phyloP scores from a whole-genome alignment of 2,329 filamentous ascomycete species.

The Aspergillus cejpii region DNA sequence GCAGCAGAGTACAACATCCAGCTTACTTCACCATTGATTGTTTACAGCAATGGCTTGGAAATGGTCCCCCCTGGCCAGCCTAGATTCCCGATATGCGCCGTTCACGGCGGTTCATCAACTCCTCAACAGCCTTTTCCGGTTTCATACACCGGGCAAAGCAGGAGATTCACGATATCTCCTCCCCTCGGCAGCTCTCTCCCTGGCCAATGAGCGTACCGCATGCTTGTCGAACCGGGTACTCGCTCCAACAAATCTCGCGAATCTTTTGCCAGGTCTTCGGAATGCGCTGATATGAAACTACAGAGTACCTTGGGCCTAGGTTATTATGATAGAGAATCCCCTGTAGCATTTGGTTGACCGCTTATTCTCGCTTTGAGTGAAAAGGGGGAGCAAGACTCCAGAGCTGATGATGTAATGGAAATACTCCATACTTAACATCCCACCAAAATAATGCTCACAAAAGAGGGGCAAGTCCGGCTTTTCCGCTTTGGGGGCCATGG shows the following conservation, averaged over 20 bases:
- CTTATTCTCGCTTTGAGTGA: slow-evolving; percentile 4
- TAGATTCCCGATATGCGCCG: slow-evolving; percentile 29
- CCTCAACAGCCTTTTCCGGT: slow-evolving; percentile 33
- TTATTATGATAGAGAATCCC: slow-evolving; percentile 8
- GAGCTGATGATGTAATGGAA: slow-evolving; percentile 15
- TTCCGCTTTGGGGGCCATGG: slow-evolving; percentile 13
- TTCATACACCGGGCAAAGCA: slow-evolving; percentile 42
- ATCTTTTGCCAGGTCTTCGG: slow-evolving; percentile 24
- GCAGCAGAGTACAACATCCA: background rate
- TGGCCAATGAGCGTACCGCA: slow-evolving; percentile 24
- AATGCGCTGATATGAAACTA: slow-evolving; percentile 6
- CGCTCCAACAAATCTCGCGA: slow-evolving; percentile 24
- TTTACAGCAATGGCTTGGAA: slow-evolving; percentile 4
- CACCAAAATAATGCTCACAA: slow-evolving; percentile 3
- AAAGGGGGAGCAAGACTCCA: background rate
- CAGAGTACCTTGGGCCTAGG: slow-evolving; percentile 18
- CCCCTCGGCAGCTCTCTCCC: slow-evolving; percentile 26
- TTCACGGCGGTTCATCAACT: slow-evolving; percentile 24
- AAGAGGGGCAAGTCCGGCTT: slow-evolving; percentile 15
- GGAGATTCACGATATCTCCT: slow-evolving; percentile 34
- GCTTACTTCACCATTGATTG: background rate
- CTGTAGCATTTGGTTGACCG: slow-evolving; percentile 4
- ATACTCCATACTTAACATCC: no score
- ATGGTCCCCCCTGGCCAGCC: slow-evolving; percentile 14
- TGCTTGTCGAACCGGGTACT: slow-evolving; percentile 18